phyloP scores from a whole-genome alignment of 176 grass and related monocot genomes.

The Pontederia paniculata region DNA sequence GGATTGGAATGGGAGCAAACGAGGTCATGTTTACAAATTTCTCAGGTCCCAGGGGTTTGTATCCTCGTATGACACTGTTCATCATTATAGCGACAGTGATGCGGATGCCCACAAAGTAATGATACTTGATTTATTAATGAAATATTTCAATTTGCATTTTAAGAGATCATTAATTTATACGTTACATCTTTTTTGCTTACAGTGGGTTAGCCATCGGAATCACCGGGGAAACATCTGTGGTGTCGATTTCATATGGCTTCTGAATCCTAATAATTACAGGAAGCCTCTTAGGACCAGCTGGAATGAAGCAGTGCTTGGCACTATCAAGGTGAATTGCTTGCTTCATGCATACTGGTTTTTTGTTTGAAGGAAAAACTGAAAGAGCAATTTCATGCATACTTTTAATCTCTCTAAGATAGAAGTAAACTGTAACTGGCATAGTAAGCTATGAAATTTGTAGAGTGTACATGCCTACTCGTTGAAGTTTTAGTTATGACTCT shows the following conservation, averaged over 20 bases:
- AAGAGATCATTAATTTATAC: constrained; percentile 6
- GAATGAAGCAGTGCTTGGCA: constrained; percentile 87
- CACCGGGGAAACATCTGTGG: constrained; percentile 88
- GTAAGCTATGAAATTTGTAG: no score
- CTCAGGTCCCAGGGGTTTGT: constrained; percentile 78
- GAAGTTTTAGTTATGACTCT: no score
- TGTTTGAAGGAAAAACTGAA: no score
- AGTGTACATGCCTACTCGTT: no score
- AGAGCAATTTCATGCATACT: constrained; percentile 2
- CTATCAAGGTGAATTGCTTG: constrained; percentile 65
- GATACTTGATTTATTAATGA: constrained; percentile 13
- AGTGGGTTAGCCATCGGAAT: constrained; percentile 97
- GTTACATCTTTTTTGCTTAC: constrained; percentile 12
- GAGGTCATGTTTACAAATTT: constrained; percentile 97
- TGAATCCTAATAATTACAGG: constrained; percentile 65
- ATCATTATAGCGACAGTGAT: constrained; percentile 80
- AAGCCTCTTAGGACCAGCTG: constrained; percentile 83
- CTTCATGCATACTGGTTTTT: background rate
- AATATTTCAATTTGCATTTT: constrained; percentile 9
- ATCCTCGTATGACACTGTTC: constrained; percentile 84
- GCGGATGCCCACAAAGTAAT: constrained; percentile 81
- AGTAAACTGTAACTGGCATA: background rate
- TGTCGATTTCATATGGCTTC: constrained; percentile 96
- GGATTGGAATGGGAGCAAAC: constrained; percentile 95
- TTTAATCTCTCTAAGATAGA: background rate